Base-by-base conservation (phyloP, 768 basidiomycete species). In the Russula compacta region DNA sequence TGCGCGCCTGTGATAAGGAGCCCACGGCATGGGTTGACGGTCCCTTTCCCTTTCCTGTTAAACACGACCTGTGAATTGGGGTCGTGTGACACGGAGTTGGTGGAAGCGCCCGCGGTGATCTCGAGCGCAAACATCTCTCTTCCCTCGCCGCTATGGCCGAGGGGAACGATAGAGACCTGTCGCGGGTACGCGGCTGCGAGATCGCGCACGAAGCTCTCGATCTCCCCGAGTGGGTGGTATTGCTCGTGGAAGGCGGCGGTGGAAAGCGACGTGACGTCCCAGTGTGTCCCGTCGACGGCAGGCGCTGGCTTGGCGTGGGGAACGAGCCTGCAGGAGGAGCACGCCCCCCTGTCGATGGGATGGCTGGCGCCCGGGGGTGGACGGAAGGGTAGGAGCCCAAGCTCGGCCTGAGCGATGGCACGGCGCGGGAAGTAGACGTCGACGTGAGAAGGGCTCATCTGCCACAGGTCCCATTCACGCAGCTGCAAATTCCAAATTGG, bases 1-100 rank as follows among this genome's bases (percentile, higher is more conserved):
- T 87, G 86, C 0, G 86, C 85, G 15, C 86, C 86, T 3, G 82
- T 73, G 40, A 92, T 76, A 11, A 91, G 81, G 64, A 92, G 81
- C 11, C 83, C 85, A 2, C 61, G 53, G 17, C 35, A 42, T 29
- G 79, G 69, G 67, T 80, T 81, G 60, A 68, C 63, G 35, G 67
- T 44, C 40, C 33, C 11, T 58, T 43, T 50, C 58, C 48, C 44
- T 43, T 52, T 9, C 46, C 33, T 53, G 59, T 55, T 69, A 54
- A 58, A 56, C 57, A 47, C 35, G 15, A 53, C 59, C 32, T 60
- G 53, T 17, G 57, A 46, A 21, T 63, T 59, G 10, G 29, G 51
- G 60, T 64, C 54, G 60, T 44, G 59, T 61, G 60, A 66, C 51
- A 17, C 33, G 6, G 14, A 50, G 15, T 9, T 52, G 40, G 42